These are phyloP conservation scores for Pleurotus tuber-regium DNA, from an alignment of 768 basidiomycete species.

Conservation along the genomic window DNA sequence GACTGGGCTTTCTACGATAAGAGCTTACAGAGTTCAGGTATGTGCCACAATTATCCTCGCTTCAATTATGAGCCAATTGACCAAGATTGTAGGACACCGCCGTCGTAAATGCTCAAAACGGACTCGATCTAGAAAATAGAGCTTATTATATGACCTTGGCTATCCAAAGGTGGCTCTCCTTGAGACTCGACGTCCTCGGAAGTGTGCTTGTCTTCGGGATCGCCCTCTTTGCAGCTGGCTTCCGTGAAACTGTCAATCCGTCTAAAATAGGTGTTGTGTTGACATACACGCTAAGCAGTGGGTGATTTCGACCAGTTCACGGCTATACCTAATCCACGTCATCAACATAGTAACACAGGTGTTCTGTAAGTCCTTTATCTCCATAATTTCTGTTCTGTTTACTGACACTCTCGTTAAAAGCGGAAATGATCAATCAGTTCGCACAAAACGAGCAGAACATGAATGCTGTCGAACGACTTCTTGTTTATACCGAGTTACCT, in stretches of 20 bases:
- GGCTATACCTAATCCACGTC: not conserved
- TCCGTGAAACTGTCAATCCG: conserved; percentile 52
- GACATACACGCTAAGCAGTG: conserved; percentile 52
- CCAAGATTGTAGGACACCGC: conserved; percentile 46
- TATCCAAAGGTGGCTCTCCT: conserved; percentile 63
- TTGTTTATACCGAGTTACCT: conserved; percentile 65
- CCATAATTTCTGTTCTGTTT: not conserved
- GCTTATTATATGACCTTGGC: conserved; percentile 65
- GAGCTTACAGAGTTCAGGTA: conserved; percentile 58
- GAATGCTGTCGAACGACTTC: conserved; percentile 69
- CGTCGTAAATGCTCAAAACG: conserved; percentile 46
- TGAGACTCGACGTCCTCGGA: conserved; percentile 65
- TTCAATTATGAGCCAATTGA: too few species aligned
- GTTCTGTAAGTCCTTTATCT: conserved; percentile 40
- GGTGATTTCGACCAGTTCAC: conserved; percentile 17
- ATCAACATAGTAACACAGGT: conserved; percentile 42
- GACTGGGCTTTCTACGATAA: conserved; percentile 62
- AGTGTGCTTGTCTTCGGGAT: conserved; percentile 71
- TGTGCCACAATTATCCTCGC: too few species aligned
- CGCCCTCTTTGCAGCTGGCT: conserved; percentile 63
- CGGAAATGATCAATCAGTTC: conserved; percentile 53
- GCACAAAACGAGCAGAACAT: conserved; percentile 68
- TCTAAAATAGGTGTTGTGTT: conserved; percentile 63
- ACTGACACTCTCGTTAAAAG: conserved; percentile 25
- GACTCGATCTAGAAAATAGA: conserved; percentile 57